Conservation (phyloP, 345 rosid species). For the Aquilaria yunnanensis region DNA sequence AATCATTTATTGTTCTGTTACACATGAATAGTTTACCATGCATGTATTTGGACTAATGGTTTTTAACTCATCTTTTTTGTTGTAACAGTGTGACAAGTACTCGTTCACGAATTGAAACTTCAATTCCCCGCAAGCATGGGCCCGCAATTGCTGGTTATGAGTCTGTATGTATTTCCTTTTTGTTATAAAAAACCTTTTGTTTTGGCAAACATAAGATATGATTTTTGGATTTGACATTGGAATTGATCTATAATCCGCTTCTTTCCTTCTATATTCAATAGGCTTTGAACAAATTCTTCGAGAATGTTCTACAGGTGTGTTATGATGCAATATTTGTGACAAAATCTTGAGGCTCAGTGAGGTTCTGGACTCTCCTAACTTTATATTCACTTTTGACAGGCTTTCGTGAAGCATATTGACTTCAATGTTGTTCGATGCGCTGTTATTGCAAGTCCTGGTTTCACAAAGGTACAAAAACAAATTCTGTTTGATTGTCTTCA, state of each 20-base stretch:
- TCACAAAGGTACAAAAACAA: slow-evolving; percentile 65
- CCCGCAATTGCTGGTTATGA: slow-evolving; percentile 99
- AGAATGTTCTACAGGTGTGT: slow-evolving; percentile 78
- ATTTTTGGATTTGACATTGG: slow-evolving; percentile 1
- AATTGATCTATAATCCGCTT: slow-evolving; percentile 12
- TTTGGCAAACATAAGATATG: neutral
- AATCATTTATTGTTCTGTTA: neutral
- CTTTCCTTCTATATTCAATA: slow-evolving; percentile 21
- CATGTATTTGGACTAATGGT: neutral
- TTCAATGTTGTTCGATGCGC: slow-evolving; percentile 88
- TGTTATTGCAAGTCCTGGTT: slow-evolving; percentile 96
- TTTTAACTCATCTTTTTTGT: neutral
- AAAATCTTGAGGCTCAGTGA: neutral
- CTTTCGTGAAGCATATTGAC: slow-evolving; percentile 82
- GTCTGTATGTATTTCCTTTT: slow-evolving; percentile 22
- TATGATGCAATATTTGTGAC: neutral
- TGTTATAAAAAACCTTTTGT: neutral
- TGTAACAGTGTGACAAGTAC: slow-evolving; percentile 71
- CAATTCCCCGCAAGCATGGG: slow-evolving; percentile 97
- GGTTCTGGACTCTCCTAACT: slow-evolving; percentile 2
- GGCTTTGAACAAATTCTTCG: slow-evolving; percentile 91
- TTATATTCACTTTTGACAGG: slow-evolving; percentile 34
- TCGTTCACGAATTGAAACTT: slow-evolving; percentile 79
- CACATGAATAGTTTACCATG: neutral
- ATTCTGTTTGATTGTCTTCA: neutral